Conservation (phyloP, 352 stramenopile species). For the Saprolegnia diclina region DNA sequence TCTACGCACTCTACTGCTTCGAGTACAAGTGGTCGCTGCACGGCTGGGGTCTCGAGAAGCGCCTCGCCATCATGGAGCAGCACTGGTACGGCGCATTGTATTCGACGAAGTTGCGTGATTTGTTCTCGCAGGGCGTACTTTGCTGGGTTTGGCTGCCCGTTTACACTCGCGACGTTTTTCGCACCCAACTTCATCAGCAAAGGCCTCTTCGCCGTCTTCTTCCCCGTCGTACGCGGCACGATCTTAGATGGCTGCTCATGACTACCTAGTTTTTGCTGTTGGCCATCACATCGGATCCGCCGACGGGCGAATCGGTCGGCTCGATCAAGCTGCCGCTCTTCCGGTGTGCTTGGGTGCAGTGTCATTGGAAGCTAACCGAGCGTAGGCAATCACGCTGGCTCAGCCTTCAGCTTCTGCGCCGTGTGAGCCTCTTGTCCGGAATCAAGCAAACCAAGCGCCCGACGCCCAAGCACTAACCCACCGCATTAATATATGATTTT, state of each 20-base stretch:
- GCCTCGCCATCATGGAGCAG: conserved; percentile 69
- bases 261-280: conserved; percentile 66
- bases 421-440: conserved; percentile 39
- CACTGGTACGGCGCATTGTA: conserved; percentile 47
- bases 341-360: conserved; percentile 41
- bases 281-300: conserved; percentile 70
- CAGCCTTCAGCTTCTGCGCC: conserved; percentile 73
- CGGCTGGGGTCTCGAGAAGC: conserved; percentile 78
- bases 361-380: too few species aligned
- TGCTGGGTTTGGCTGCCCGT: conserved; percentile 78
- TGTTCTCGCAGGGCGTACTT: conserved; percentile 60
- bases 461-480: not conserved
- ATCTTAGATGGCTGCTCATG: not conserved
- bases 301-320: conserved; percentile 34
- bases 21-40: conserved; percentile 88
- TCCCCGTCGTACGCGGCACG: conserved; percentile 52
- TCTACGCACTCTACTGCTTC: conserved; percentile 88
- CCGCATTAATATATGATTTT: not conserved
- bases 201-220: conserved; percentile 82
- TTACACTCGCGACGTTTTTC: conserved; percentile 85
- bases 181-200: conserved; percentile 88
- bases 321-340: conserved; percentile 67
- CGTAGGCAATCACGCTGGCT: conserved; percentile 78
- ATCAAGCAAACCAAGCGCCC: conserved; percentile 21
- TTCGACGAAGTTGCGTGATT: not conserved